Conservation (phyloP, 805 yeast genomes). For the Candida orba region DNA sequence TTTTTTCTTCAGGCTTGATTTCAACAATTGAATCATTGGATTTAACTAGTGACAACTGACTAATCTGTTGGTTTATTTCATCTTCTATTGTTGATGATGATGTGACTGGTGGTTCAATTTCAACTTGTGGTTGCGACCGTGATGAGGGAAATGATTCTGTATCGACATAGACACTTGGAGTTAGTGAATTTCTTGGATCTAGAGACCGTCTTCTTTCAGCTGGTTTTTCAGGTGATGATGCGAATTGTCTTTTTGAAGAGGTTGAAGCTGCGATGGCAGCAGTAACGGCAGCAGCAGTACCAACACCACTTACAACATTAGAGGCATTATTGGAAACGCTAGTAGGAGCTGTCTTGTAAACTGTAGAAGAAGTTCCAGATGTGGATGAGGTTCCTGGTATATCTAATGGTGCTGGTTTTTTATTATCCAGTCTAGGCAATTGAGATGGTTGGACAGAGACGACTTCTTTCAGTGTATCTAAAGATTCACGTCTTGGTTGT, state of each 20-base stretch:
- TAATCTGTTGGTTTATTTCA: not conserved
- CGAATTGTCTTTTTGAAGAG: not conserved
- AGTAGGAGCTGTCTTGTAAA: not conserved
- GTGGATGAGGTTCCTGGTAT: not conserved
- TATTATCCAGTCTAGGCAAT: not conserved
- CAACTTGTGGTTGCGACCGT: not conserved
- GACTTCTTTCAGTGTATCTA: not conserved
- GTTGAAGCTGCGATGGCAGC: not conserved
- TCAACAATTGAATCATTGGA: not conserved
- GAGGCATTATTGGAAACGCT: not conserved
- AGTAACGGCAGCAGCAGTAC: not conserved
- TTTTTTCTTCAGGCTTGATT: not conserved
- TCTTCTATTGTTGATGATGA: not conserved
- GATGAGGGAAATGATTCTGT: not conserved
- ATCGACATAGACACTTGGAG: not conserved
- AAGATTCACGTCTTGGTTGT: slow-evolving; percentile 1
- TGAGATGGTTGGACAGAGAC: not conserved
- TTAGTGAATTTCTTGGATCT: slow-evolving; percentile 6
- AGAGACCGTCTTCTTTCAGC: not conserved
- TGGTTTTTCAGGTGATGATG: not conserved
- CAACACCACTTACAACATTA: no score
- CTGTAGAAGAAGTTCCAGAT: not conserved
- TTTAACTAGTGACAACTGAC: not conserved
- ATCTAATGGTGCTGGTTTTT: not conserved
- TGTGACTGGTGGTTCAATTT: no score